These are phyloP conservation scores for Lipomyces anomalus DNA, from an alignment of 805 yeast species.

Conservation along the genomic window DNA sequence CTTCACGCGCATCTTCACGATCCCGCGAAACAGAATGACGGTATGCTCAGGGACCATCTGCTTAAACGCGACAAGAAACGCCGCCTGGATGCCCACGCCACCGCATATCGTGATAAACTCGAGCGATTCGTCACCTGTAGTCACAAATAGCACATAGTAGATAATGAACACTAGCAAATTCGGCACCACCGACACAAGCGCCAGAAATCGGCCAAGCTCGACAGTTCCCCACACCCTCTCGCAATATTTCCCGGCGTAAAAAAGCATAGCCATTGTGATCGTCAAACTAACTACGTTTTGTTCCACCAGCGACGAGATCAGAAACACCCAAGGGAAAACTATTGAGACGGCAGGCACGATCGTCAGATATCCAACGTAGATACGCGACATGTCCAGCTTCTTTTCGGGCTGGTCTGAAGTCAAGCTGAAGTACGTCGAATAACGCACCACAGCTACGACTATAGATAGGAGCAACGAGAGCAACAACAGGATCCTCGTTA, in stretches of 20 bases:
- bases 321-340: conserved; percentile 24
- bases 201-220: conserved; percentile 46
- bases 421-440: conserved; percentile 31
- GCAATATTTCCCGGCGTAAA: conserved; percentile 56
- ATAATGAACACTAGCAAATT: conserved; percentile 35
- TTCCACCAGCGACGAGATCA: conserved; percentile 24
- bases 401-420: conserved; percentile 6
- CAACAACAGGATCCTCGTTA: conserved; percentile 31
- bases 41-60: conserved; percentile 62
- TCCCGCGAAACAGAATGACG: conserved; percentile 44
- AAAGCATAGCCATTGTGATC: conserved; percentile 37
- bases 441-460: conserved; percentile 32
- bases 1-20: conserved; percentile 40
- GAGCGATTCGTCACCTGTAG: conserved; percentile 23
- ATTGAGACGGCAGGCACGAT: conserved; percentile 43
- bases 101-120: conserved; percentile 47
- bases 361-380: conserved; percentile 47
- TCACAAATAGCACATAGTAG: conserved; percentile 11
- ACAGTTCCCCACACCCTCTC: conserved; percentile 60
- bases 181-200: conserved; percentile 36
- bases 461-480: conserved; percentile 26
- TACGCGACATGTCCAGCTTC: conserved; percentile 41
- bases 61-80: conserved; percentile 58
- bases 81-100: conserved; percentile 50
- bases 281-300: conserved; percentile 27